These are phyloP conservation scores for Beauveria brongniartii DNA, from an alignment of 2,329 filamentous ascomycete species.

Conservation along the genomic window DNA sequence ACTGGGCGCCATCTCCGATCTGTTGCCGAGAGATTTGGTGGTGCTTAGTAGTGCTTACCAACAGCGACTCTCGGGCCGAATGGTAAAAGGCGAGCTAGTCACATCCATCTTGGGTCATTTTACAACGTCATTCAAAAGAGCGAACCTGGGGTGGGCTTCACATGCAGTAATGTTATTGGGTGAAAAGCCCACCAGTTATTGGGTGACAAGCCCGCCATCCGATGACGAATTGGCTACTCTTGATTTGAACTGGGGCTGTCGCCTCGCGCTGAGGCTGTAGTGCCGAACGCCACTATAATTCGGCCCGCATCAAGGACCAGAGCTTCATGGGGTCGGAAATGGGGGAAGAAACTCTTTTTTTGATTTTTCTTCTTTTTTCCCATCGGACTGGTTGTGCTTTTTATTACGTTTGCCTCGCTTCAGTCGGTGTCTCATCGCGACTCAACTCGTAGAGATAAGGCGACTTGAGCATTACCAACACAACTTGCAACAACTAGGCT, in stretches of 20 bases:
- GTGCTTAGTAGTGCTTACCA: neutral
- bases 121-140: neutral
- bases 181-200: neutral
- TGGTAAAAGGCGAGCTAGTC: neutral
- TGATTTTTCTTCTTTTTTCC: neutral
- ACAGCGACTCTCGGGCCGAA: neutral
- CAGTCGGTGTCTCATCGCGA: neutral
- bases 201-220: neutral
- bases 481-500: no score
- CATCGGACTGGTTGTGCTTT: no score
- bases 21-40: neutral
- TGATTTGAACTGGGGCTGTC: neutral
- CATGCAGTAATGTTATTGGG: neutral
- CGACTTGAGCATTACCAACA: no score
- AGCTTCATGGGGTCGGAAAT: neutral
- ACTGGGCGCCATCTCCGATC: neutral
- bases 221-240: neutral
- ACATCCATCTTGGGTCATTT: neutral
- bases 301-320: neutral
- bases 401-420: neutral
- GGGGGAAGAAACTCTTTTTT: neutral
- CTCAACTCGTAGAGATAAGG: no score
- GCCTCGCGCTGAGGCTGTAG: conserved; percentile 2
- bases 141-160: neutral
- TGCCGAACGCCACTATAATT: conserved; percentile 9